Base-by-base conservation (phyloP, 202 grass and related monocot species). In the Setaria italica region DNA sequence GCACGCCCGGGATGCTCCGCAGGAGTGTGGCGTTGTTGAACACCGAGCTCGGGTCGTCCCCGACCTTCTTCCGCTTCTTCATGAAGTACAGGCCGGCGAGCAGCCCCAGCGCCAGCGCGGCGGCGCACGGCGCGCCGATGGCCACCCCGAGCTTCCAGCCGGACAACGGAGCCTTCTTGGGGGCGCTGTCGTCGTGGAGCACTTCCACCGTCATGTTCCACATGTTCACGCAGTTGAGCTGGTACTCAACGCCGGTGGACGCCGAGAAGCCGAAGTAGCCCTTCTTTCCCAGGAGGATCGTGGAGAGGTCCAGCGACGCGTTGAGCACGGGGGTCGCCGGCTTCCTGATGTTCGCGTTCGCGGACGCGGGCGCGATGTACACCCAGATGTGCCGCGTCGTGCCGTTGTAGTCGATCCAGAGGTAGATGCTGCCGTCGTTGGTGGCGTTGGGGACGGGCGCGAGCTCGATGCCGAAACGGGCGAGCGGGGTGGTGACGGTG, bases 371-470 rank as follows among this genome's bases (percentile, higher is more conserved):
- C 43, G 43, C 43, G 8, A 97, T 89, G 82, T 92, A 89, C 82
- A 97, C 94, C 86, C 68, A 43, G 47, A 97, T 58, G 35, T 88
- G 21, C 32, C 85, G 80, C 35, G 80, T 2, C 12, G 84, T 72
- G 66, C 95, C 95, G 79, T 94, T 78, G 90, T 97, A 97, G 11
- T 92, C 90, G 17, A 97, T 8, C 95, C 95, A 97, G 9, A 97
- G 70, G 5, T 80, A 65, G 77, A 85, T 72, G 83, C 4, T 91
- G 59, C 59, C 67, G 20, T 76, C 12, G 60, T 42, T 53, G 8
- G 4, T 0, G 9, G 0, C 0, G 13, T 0, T 42, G 15, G 1
- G 71, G 54, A 9, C 2, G 17, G 89, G 81, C 19, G 94, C 88
- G 73, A 97, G 91, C 20, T 77, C 14, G 79, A 97, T 79, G 58